Percentiles rank a stretch among this genome's conserved stretches.
Conservation (phyloP, 495 filamentous ascomycete genomes). For the Tuber borchii region DNA sequence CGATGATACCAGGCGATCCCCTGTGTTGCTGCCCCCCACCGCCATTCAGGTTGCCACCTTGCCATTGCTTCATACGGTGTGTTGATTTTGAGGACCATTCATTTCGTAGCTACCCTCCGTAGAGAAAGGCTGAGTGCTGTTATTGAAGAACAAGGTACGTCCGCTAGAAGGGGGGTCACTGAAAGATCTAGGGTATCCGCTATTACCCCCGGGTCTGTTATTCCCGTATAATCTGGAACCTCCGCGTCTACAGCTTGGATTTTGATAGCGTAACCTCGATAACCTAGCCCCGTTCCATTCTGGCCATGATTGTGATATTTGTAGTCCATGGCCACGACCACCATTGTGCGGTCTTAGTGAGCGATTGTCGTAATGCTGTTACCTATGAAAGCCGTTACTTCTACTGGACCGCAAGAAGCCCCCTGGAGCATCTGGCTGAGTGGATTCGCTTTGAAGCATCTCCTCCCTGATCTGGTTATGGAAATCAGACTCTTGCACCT, state of each 20-base stretch:
- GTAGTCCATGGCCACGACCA: conserved; percentile 4
- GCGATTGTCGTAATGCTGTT: conserved; percentile 12
- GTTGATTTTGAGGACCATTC: conserved; percentile 19
- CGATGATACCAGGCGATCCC: background rate
- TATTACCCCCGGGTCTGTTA: conserved; percentile 11
- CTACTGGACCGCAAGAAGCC: background rate
- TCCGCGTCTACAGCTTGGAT: background rate
- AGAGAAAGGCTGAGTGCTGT: conserved; percentile 11
- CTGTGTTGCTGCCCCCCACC: background rate
- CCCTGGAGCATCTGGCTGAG: background rate
- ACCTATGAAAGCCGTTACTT: background rate
- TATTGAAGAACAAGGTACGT: conserved; percentile 19
- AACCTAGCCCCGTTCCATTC: conserved; percentile 10
- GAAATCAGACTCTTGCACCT: too few relatives aligned
- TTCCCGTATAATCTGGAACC: conserved; percentile 11
- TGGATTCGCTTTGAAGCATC: background rate
- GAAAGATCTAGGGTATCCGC: conserved; percentile 17
- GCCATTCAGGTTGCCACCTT: conserved; percentile 1
- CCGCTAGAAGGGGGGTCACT: conserved; percentile 15
- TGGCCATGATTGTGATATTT: conserved; percentile 10
- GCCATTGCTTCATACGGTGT: conserved; percentile 24
- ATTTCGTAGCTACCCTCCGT: conserved; percentile 23
- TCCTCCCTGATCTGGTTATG: too few relatives aligned
- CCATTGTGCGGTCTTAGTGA: conserved; percentile 2
- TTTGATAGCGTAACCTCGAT: conserved; percentile 8